These are phyloP conservation scores for Thermoascus crustaceus DNA, from an alignment of 2,329 filamentous ascomycete genomes.

Conservation along the genomic window DNA sequence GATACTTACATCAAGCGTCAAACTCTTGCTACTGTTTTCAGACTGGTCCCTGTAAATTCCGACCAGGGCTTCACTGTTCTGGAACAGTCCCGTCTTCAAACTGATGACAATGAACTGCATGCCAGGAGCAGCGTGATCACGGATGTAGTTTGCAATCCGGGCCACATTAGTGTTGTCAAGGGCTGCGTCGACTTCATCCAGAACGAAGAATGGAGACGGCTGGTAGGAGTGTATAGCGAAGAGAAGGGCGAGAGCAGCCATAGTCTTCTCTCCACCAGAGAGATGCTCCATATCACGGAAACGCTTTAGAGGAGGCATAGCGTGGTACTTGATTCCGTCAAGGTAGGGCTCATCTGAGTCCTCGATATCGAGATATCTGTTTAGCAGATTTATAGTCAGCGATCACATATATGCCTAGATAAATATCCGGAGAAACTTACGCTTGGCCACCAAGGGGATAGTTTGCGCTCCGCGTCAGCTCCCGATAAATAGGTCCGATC, in stretches of 20 bases:
- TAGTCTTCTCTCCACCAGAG: slow-evolving; percentile 96
- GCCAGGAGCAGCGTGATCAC: slow-evolving; percentile 84
- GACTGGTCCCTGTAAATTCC: slow-evolving; percentile 93
- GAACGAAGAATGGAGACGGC: slow-evolving; percentile 91
- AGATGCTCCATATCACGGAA: slow-evolving; percentile 99
- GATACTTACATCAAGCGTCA: slow-evolving; percentile 86
- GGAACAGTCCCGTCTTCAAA: slow-evolving; percentile 90
- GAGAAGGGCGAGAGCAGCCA: slow-evolving; percentile 90
- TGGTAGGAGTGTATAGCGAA: slow-evolving; percentile 97
- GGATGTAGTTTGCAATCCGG: slow-evolving; percentile 93
- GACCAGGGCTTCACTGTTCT: slow-evolving; percentile 90
- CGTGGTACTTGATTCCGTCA: slow-evolving; percentile 94
- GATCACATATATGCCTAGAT: background rate
- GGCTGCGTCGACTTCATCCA: slow-evolving; percentile 95
- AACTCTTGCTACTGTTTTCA: slow-evolving; percentile 80
- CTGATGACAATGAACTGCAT: slow-evolving; percentile 99
- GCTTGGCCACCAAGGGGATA: slow-evolving; percentile 84
- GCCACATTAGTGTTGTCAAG: slow-evolving; percentile 97
- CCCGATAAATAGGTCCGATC: slow-evolving; percentile 88
- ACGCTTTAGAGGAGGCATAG: slow-evolving; percentile 95
- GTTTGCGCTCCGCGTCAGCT: slow-evolving; percentile 81
- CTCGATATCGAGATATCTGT: slow-evolving; percentile 77
- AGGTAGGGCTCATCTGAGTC: slow-evolving; percentile 96
- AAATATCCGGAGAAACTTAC: slow-evolving; percentile 22
- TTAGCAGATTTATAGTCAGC: slow-evolving; percentile 7